Conservation (phyloP, 2,329 filamentous ascomycete genomes). For the Graphilbum sp. region DNA sequence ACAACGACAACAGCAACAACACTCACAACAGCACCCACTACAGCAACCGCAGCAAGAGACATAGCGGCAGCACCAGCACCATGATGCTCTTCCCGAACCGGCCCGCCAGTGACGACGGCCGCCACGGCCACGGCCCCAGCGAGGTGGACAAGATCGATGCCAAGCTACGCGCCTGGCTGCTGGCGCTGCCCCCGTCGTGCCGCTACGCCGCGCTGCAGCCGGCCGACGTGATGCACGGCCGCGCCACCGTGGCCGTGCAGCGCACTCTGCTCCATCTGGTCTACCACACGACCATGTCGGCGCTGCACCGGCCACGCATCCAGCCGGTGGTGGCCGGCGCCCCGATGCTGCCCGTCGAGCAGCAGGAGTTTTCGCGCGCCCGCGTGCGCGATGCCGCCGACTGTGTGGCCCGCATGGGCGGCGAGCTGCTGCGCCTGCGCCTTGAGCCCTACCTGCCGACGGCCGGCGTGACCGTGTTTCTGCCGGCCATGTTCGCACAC, state of each 20-base stretch:
- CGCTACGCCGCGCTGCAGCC: conserved; percentile 43
- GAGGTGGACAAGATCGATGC: conserved; percentile 66
- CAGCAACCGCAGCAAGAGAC: conserved; percentile 1
- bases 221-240: conserved; percentile 41
- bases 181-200: conserved; percentile 54
- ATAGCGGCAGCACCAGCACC: conserved; percentile 25
- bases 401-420: conserved; percentile 72
- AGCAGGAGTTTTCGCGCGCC: conserved; percentile 63
- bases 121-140: conserved; percentile 30
- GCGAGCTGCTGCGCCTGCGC: conserved; percentile 54
- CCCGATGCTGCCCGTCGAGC: conserved; percentile 37
- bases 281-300: conserved; percentile 81
- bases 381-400: conserved; percentile 72
- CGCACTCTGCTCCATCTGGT: conserved; percentile 84
- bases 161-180: conserved; percentile 63
- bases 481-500: conserved; percentile 88
- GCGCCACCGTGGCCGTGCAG: conserved; percentile 48
- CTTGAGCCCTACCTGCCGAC: conserved; percentile 73
- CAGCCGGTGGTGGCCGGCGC: conserved; percentile 52
- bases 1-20: background rate
- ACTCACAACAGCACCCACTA: conserved; percentile 23
- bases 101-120: conserved; percentile 48
- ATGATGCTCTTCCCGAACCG: conserved; percentile 92
- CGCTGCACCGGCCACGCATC: conserved; percentile 81
- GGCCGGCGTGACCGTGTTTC: conserved; percentile 75